Percentiles rank a stretch among this genome's conserved stretches.
Conservation (phyloP, 108 stramenopile genomes). For the Licmophora abbreviata region DNA sequence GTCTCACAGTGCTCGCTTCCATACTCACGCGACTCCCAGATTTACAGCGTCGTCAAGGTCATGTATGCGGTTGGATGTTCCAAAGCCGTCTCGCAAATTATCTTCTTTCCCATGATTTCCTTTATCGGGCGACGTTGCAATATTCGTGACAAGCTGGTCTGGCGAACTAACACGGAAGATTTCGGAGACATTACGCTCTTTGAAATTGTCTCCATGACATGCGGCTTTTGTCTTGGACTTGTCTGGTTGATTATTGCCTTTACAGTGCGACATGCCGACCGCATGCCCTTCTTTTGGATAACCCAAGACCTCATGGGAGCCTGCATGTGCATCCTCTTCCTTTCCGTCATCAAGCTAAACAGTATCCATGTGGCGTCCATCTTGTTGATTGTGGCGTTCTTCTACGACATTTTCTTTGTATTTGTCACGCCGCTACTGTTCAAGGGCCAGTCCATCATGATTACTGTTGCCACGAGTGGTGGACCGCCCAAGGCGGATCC, state of each 20-base stretch:
- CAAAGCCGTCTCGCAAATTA: constrained; percentile 37
- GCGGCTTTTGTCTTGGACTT: constrained; percentile 31
- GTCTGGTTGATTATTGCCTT: constrained; percentile 51
- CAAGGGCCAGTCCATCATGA: constrained; percentile 73
- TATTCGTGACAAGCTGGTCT: constrained; percentile 5
- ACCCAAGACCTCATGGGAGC: constrained; percentile 83
- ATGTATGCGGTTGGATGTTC: constrained; percentile 72
- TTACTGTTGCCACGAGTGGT: constrained; percentile 67
- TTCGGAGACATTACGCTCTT: constrained; percentile 31
- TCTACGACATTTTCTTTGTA: constrained; percentile 94
- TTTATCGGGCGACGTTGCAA: background rate
- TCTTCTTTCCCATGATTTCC: constrained; percentile 38
- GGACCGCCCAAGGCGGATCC: constrained; percentile 58
- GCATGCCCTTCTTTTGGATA: constrained; percentile 72
- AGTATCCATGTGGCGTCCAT: constrained; percentile 73
- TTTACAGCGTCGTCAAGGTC: constrained; percentile 69
- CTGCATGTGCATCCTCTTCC: constrained; percentile 80
- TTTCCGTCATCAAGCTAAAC: constrained; percentile 71
- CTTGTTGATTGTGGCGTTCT: constrained; percentile 62
- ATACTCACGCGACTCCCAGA: constrained; percentile 11
- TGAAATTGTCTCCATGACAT: constrained; percentile 28
- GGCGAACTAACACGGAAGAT: constrained; percentile 18
- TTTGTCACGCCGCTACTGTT: constrained; percentile 77
- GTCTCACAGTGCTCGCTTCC: background rate
- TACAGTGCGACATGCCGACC: constrained; percentile 32